Evolutionary conservation across 1,139 yeast species (phyloP), one percentile per base, ranked within the genome.

Genomic region (Candida sanyaensis): DNA sequence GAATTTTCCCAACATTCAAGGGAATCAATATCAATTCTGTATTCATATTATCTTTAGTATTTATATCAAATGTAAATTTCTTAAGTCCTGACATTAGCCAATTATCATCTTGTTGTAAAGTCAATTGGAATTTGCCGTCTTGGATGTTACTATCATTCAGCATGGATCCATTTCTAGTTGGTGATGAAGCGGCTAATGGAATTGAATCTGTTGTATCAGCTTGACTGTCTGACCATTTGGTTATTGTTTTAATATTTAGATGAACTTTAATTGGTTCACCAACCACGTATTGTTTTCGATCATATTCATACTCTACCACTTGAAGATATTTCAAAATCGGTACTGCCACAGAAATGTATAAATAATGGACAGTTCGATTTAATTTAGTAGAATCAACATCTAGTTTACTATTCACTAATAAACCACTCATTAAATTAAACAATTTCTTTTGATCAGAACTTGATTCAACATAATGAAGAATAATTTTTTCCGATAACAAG

Each of bases 31-130:
- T 68, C 10, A 91, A 53, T 11, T 74, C 66, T 30, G 78, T 55
- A 7, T 48, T 51, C 13, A 58, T 49, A 1, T 39, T 44, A 29
- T 53, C 63, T 2, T 54, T 57, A 8, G 47, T 43, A 5, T 55
- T 37, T 9, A 49, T 55, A 36, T 54, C 55, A 47, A 82, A 80
- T n/a, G 71, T 64, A 30, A 81, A 80, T 52, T 67, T 71, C 50
- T 78, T 78, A 52, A 78, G 72, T 1, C 96, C 96, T 1, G 89
- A 80, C 6, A 88, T 65, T 6, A 87, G 65, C 96, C 96, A 88
- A 44, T 77, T 78, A 24, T 74, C 80, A 48, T 75, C 80, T 41
- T 65, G 68, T 24, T 59, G 62, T 10, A 74, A 44, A 2, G 55
- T 50, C 4, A 71, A 44, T 51, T 70, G 76, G 48, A 69, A 72